Evolutionary conservation across 2,329 filamentous ascomycete genomes (phyloP).

Genomic region (Cryphonectria carpinicola): DNA sequence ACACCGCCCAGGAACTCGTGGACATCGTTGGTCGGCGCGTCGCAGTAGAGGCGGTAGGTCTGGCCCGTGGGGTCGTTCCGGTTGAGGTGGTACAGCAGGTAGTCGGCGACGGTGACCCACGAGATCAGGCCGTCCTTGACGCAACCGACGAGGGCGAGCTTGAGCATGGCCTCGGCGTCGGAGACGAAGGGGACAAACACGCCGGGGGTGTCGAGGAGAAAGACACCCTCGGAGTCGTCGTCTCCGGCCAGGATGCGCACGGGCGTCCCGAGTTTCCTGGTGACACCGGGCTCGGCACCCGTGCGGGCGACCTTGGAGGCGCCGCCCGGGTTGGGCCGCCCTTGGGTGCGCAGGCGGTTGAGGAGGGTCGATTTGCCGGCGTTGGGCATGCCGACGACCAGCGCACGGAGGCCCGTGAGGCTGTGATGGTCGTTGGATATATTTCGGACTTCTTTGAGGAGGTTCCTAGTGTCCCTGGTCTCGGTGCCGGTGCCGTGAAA

Average conservation of each 20-base stretch:
- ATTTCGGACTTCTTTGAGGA: slow-evolving; percentile 55
- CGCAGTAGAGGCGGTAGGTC: slow-evolving; percentile 64
- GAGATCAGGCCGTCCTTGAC: slow-evolving; percentile 88
- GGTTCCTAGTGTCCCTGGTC: slow-evolving; percentile 38
- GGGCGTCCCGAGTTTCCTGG: slow-evolving; percentile 78
- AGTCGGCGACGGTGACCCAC: slow-evolving; percentile 81
- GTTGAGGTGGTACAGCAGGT: slow-evolving; percentile 86
- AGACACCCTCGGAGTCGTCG: slow-evolving; percentile 64
- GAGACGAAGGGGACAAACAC: slow-evolving; percentile 93
- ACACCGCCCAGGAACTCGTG: slow-evolving; percentile 70
- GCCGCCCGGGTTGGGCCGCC: slow-evolving; percentile 53
- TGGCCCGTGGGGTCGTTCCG: slow-evolving; percentile 53
- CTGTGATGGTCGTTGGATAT: slow-evolving; percentile 56
- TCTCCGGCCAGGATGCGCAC: slow-evolving; percentile 71
- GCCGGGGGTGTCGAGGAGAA: slow-evolving; percentile 88
- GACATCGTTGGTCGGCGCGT: slow-evolving; percentile 81
- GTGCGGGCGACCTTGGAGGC: slow-evolving; percentile 74
- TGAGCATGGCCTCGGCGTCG: slow-evolving; percentile 87
- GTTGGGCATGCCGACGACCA: slow-evolving; percentile 97
- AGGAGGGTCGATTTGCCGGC: slow-evolving; percentile 95
- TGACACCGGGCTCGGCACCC: slow-evolving; percentile 86
- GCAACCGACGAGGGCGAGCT: slow-evolving; percentile 86
- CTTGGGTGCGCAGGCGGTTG: slow-evolving; percentile 76
- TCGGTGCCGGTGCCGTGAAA: slow-evolving; percentile 36
- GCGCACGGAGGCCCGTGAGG: slow-evolving; percentile 79